Percentiles rank a stretch among this genome's conserved stretches.
Evolutionary conservation across 371 early-diverging fungal species (phyloP).

Genomic region (Mucor sp.): DNA sequence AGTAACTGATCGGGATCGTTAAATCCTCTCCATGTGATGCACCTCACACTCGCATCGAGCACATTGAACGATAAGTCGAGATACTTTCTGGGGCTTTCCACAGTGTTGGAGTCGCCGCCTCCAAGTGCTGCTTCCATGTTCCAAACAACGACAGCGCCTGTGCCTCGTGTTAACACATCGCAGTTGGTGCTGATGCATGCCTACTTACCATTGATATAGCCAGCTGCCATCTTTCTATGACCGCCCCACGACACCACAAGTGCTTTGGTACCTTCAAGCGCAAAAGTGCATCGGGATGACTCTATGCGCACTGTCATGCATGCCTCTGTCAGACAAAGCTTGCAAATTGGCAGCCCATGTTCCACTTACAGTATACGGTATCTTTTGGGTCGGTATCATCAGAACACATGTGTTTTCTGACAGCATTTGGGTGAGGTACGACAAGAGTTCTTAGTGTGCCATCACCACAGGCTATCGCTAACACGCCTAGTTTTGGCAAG

Average conservation of each 20-base stretch:
- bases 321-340: not conserved
- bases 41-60: slow-evolving; percentile 30
- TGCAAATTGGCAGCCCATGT: not conserved
- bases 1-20: slow-evolving; percentile 18
- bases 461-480: slow-evolving; percentile 58
- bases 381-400: not conserved
- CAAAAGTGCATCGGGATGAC: slow-evolving; percentile 9
- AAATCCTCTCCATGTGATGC: slow-evolving; percentile 24
- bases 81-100: not conserved
- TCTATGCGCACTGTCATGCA: slow-evolving; percentile 15
- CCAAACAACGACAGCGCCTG: slow-evolving; percentile 35
- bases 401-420: slow-evolving; percentile 11
- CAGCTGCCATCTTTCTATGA: slow-evolving; percentile 36
- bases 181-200: not conserved
- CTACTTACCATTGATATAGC: not conserved
- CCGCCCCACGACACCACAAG: slow-evolving; percentile 33
- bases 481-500: slow-evolving; percentile 47
- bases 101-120: not conserved
- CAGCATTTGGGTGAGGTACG: slow-evolving; percentile 52
- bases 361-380: slow-evolving; percentile 20
- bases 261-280: not conserved
- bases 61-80: slow-evolving; percentile 12
- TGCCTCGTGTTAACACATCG: not conserved
- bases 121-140: slow-evolving; percentile 23
- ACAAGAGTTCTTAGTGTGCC: slow-evolving; percentile 44